Conservation (phyloP, 805 yeast species). For the Priceomyces medius region DNA sequence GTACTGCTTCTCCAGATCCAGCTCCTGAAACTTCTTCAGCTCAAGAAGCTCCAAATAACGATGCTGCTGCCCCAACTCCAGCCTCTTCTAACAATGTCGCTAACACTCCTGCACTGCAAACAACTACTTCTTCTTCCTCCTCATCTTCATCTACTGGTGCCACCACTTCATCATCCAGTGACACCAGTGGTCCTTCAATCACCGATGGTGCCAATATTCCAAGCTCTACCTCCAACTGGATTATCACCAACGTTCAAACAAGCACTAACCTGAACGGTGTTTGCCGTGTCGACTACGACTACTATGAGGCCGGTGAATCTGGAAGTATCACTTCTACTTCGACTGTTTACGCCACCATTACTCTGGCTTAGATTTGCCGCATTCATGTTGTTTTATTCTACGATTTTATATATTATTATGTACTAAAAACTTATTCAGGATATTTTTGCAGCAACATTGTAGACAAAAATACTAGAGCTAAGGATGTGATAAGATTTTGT, state of each 20-base stretch:
- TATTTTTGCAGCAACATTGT: not conserved
- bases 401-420: not conserved
- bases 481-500: not conserved
- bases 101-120: not conserved
- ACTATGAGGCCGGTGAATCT: conserved; percentile 29
- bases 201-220: conserved; percentile 26
- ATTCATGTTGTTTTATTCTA: not conserved
- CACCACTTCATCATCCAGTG: conserved; percentile 7
- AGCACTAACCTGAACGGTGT: conserved; percentile 31
- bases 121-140: conserved; percentile 7
- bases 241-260: conserved; percentile 28
- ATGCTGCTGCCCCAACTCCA: conserved; percentile 8
- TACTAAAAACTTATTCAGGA: not conserved
- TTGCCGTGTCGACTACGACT: conserved; percentile 37
- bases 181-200: conserved; percentile 26
- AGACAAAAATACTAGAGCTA: not conserved
- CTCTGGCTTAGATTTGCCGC: conserved; percentile 14
- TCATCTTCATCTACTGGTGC: conserved; percentile 5
- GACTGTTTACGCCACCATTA: conserved; percentile 34
- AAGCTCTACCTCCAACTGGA: conserved; percentile 29
- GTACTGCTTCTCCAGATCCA: conserved; percentile 13
- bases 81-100: conserved; percentile 3
- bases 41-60: not conserved
- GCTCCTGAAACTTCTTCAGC: conserved; percentile 14
- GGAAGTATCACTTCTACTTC: conserved; percentile 37